Evolutionary conservation across 2,329 filamentous ascomycete genomes (phyloP), one percentile per base, ranked within the genome.

Genomic region (Trichophyton rubrum): DNA sequence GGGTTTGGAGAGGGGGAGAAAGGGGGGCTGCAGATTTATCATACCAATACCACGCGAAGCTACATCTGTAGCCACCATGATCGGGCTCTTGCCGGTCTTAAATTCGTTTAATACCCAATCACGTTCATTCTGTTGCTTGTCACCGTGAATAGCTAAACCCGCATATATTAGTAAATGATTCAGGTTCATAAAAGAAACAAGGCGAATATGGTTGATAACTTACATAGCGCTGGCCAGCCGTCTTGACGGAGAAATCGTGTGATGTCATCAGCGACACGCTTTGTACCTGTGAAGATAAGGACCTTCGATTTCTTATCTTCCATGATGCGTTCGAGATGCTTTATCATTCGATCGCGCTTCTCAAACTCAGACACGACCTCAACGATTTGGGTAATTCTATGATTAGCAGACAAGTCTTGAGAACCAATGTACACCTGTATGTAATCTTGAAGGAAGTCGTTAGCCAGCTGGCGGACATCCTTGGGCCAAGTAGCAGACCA

Each of bases 1-100:
- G 57, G 64, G 61, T 58, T 63, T 68, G 64, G 67, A 63, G 68
- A 66, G 68, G 68, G 67, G 66, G 66, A 68, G 68, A 67, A 65
- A 65, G 64, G 65, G 68, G 75, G 63, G 63, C 73, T 78, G 77
- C 75, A 78, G 79, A 78, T 82, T 80, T 84, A 88, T 92, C 90
- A 95, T 95, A 96, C 93, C 93, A 80, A 99, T 96, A 90, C 93
- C 93, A 91, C 93, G 93, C 74, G 93, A 97, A 79, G 93, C 93
- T 79, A 99, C 93, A 74, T 97, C 93, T 67, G 93, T 99, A 79
- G 93, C 93, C 80, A 99, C 93, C 91, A 99, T 96, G 85, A 99
- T 95, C 74, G 93, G 93, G 80, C 90, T 96, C 83, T 97, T 96
- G 79, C 90, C 91, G 67, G 89, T 89, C 86, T 97, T 99, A 85